phyloP scores from a whole-genome alignment of 1,284 basidiomycete species.

The Puccinia polysora region DNA sequence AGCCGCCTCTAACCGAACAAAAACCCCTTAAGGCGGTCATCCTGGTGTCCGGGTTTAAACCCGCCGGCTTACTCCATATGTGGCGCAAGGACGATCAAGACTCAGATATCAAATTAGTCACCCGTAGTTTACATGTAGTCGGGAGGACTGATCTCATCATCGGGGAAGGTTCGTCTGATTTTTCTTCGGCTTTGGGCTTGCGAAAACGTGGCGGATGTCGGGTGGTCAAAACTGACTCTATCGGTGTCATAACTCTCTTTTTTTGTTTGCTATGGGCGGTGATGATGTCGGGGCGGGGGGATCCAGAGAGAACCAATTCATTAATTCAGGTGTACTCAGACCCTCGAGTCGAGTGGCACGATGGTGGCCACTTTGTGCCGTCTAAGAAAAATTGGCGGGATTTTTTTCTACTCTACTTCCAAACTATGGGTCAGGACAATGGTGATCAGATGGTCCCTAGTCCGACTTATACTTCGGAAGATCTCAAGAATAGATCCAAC shows the following conservation, averaged over 20 bases:
- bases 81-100: conserved; percentile 7
- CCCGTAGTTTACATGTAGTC: conserved; percentile 39
- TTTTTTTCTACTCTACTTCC: conserved; percentile 31
- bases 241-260: no score
- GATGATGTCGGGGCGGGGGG: no score
- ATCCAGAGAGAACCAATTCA: conserved; percentile 26
- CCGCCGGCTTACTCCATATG: neutral
- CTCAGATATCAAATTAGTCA: conserved; percentile 1
- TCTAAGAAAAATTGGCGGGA: conserved; percentile 37
- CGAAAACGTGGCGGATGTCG: neutral
- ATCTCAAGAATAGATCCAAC: no score
- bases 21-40: conserved; percentile 39
- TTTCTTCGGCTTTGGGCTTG: neutral
- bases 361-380: conserved; percentile 39
- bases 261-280: no score
- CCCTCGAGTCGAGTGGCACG: conserved; percentile 29
- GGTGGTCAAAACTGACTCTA: neutral
- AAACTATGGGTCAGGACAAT: neutral
- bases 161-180: neutral
- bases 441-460: conserved; percentile 23
- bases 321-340: conserved; percentile 11
- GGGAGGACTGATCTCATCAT: conserved; percentile 41
- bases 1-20: conserved; percentile 14
- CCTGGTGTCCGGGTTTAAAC: conserved; percentile 31
- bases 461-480: no score